Evolutionary conservation across 164 flowering plant genomes (phyloP).

Genomic region (Echeveria elegans): DNA sequence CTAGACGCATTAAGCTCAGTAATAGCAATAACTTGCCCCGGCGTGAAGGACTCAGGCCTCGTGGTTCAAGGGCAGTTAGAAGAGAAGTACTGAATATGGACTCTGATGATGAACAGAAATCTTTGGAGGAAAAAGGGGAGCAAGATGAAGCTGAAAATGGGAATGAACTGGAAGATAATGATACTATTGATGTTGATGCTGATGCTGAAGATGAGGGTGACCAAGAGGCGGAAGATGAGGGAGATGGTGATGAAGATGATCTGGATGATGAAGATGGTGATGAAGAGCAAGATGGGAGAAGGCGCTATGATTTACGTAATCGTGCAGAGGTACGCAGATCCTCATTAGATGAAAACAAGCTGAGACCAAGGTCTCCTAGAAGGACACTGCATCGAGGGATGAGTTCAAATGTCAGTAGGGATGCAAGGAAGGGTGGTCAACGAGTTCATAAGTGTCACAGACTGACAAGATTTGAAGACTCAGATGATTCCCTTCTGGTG

Average conservation of each 20-base stretch:
- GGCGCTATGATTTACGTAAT: constrained; percentile 91
- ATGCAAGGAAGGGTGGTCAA: constrained; percentile 83
- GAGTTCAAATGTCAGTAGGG: constrained; percentile 70
- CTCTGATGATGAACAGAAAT: constrained; percentile 64
- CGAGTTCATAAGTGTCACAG: constrained; percentile 90
- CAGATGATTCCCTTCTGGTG: constrained; percentile 98
- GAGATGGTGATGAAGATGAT: constrained; percentile 41
- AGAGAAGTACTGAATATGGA: constrained; percentile 34
- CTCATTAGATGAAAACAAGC: constrained; percentile 66
- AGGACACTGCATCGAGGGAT: constrained; percentile 88
- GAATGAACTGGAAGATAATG: constrained; percentile 37
- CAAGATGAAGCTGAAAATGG: constrained; percentile 63
- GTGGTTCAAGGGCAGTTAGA: constrained; percentile 36
- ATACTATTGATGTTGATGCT: constrained; percentile 43
- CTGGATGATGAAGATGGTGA: constrained; percentile 68
- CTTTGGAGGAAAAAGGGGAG: constrained; percentile 59
- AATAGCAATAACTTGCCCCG: constrained; percentile 48
- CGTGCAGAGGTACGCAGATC: constrained; percentile 92
- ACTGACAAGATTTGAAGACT: constrained; percentile 65
- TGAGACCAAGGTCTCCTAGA: constrained; percentile 73
- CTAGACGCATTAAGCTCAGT: constrained; percentile 39
- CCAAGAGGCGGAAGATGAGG: constrained; percentile 16
- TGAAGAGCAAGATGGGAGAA: constrained; percentile 80
- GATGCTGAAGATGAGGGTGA: constrained; percentile 37
- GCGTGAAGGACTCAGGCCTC: constrained; percentile 90